These are phyloP conservation scores for Hygrocybe punicea DNA, from an alignment of 768 basidiomycete genomes.

Conservation along the genomic window DNA sequence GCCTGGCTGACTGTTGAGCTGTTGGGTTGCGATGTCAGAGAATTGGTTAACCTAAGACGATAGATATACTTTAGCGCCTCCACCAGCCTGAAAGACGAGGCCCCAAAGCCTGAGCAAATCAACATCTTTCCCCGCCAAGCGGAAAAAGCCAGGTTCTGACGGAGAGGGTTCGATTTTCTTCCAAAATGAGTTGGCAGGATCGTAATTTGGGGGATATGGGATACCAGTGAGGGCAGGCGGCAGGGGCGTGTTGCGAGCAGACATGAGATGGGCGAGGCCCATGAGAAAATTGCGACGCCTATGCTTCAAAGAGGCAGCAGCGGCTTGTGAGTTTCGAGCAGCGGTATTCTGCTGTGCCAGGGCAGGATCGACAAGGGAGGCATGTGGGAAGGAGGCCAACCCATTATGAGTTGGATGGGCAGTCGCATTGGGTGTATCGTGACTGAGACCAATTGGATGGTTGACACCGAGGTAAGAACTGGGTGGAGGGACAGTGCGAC, in stretches of 20 bases:
- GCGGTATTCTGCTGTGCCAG: conserved; percentile 25
- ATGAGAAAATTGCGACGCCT: conserved; percentile 59
- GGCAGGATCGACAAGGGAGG: conserved; percentile 46
- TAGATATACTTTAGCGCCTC: conserved; percentile 53
- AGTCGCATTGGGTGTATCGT: conserved; percentile 11
- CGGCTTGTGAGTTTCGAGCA: conserved; percentile 35
- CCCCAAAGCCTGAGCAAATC: conserved; percentile 75
- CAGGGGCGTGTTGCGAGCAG: conserved; percentile 56
- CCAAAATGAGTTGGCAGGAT: conserved; percentile 62
- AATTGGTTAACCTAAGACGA: conserved; percentile 10
- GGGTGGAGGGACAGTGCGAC: conserved; percentile 43
- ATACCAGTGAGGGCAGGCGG: conserved; percentile 72
- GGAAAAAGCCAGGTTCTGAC: conserved; percentile 58
- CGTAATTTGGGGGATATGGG: conserved; percentile 50
- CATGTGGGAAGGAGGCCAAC: conserved; percentile 31
- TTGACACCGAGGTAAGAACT: conserved; percentile 38
- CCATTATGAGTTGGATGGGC: conserved; percentile 36
- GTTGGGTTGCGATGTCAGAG: conserved; percentile 12
- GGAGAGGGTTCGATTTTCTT: conserved; percentile 58
- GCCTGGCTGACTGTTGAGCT: conserved; percentile 48
- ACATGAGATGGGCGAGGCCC: conserved; percentile 59
- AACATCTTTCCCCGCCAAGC: conserved; percentile 69
- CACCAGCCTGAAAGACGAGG: conserved; percentile 57
- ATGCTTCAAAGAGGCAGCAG: conserved; percentile 43
- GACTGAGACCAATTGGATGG: too few species aligned